These are phyloP conservation scores for Zizania palustris DNA, from an alignment of 202 grass and related monocot species.

Conservation along the genomic window DNA sequence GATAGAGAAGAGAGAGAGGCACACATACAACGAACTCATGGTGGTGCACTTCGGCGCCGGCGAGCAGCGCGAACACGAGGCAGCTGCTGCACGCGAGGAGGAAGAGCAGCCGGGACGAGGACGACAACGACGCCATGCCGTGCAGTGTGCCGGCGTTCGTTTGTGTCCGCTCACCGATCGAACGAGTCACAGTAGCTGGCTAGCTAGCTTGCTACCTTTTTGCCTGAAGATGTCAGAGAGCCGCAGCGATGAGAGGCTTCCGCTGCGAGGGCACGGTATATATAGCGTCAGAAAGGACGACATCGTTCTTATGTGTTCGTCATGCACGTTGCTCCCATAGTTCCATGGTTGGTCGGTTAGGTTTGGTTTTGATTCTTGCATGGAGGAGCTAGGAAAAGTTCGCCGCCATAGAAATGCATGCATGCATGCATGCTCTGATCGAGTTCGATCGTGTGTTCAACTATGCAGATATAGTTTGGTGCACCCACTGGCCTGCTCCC, in stretches of 20 bases:
- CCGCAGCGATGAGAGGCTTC: conserved; percentile 32
- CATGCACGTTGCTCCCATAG: conserved; percentile 22
- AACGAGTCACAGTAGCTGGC: not conserved
- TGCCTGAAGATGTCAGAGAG: conserved; percentile 31
- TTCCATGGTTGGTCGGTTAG: conserved; percentile 75
- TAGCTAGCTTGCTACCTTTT: not conserved
- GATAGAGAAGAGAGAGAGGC: not conserved
- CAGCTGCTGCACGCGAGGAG: conserved; percentile 39
- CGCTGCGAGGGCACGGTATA: conserved; percentile 22
- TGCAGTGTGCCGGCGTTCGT: not conserved
- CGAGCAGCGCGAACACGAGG: conserved; percentile 34
- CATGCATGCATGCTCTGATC: not conserved
- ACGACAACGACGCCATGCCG: conserved; percentile 38
- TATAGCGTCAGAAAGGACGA: conserved; percentile 29
- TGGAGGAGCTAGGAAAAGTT: not conserved
- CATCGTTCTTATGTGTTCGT: conserved; percentile 24
- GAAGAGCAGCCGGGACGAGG: conserved; percentile 33
- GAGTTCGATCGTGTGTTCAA: conserved; percentile 46
- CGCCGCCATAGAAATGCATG: not conserved
- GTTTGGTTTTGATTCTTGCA: conserved; percentile 73
- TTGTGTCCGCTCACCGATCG: not conserved
- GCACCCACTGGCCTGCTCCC: conserved; percentile 74
- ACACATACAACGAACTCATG: conserved; percentile 79
- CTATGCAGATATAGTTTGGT: conserved; percentile 65
- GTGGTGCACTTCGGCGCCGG: conserved; percentile 61